Percentiles rank a stretch among this genome's conserved stretches.
phyloP scores from a whole-genome alignment of 2,329 filamentous ascomycete species.

The Fusarium bulbicola region DNA sequence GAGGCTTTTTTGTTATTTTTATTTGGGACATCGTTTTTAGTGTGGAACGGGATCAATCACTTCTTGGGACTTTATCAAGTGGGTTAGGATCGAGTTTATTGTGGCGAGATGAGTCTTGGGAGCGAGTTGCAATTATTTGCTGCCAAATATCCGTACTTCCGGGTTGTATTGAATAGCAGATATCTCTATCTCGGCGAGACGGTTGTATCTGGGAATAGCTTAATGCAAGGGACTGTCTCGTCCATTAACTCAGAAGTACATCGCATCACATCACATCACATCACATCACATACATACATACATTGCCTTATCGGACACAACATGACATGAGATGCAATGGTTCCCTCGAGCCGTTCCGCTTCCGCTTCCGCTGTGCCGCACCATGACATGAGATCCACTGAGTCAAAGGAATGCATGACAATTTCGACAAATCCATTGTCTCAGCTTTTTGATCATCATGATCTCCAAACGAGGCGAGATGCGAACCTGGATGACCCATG shows the following conservation, averaged over 20 bases:
- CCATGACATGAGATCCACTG: background rate
- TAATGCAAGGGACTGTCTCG: background rate
- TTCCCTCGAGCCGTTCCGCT: conserved; percentile 28
- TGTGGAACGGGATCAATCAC: conserved; percentile 12
- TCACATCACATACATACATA: background rate
- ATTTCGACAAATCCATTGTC: background rate
- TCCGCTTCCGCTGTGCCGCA: conserved; percentile 19
- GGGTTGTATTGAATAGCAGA: background rate
- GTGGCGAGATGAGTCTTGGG: background rate
- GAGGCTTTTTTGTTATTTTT: background rate
- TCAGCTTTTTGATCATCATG: background rate
- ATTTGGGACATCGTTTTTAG: background rate
- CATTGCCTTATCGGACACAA: background rate
- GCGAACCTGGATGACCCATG: background rate
- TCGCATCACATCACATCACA: background rate
- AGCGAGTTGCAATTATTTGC: background rate
- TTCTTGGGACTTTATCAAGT: conserved; percentile 3
- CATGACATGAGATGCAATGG: background rate
- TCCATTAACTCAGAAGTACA: background rate
- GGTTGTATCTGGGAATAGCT: background rate
- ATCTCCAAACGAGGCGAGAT: background rate
- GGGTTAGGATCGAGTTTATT: background rate
- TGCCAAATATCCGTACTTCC: background rate
- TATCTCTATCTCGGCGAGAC: background rate
- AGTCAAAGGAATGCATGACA: background rate